Percentiles rank a stretch among this genome's conserved stretches.
Conservation (phyloP, 2,329 filamentous ascomycete genomes). For the Blumeria hordei region DNA sequence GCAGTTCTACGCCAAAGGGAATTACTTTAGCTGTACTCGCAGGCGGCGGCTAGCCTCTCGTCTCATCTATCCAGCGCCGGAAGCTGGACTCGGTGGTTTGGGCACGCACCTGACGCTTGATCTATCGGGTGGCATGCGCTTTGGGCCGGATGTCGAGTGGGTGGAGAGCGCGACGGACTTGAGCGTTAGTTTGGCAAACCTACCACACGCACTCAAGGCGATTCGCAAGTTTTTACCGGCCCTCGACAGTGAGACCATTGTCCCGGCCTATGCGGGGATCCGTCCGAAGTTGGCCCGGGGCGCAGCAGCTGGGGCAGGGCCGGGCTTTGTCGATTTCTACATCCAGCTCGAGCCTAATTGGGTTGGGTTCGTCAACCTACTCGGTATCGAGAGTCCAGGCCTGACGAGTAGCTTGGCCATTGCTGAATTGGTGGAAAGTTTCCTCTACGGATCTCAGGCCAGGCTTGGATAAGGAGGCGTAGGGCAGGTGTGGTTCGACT, state of each 20-base stretch:
- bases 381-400: constrained; percentile 86
- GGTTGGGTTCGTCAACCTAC: constrained; percentile 62
- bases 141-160: constrained; percentile 94
- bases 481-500: no score
- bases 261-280: constrained; percentile 75
- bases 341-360: constrained; percentile 56
- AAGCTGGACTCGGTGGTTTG: constrained; percentile 59
- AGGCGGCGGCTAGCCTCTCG: constrained; percentile 40
- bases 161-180: constrained; percentile 47
- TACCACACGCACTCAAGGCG: constrained; percentile 43
- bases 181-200: constrained; percentile 35
- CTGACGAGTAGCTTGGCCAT: constrained; percentile 73
- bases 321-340: constrained; percentile 64
- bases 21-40: constrained; percentile 68
- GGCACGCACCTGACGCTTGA: constrained; percentile 90
- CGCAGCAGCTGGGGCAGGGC: constrained; percentile 34
- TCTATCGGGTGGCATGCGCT: constrained; percentile 59
- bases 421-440: constrained; percentile 44
- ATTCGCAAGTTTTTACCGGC: constrained; percentile 60
- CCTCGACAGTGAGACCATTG: constrained; percentile 39
- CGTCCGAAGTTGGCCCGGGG: constrained; percentile 51
- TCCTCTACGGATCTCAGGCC: constrained; percentile 9
- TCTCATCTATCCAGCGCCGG: constrained; percentile 70
- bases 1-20: constrained; percentile 76
- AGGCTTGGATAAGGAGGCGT: no score